Evolutionary conservation across 1,139 yeast species (phyloP).

Genomic region (Geotrichum reessii): DNA sequence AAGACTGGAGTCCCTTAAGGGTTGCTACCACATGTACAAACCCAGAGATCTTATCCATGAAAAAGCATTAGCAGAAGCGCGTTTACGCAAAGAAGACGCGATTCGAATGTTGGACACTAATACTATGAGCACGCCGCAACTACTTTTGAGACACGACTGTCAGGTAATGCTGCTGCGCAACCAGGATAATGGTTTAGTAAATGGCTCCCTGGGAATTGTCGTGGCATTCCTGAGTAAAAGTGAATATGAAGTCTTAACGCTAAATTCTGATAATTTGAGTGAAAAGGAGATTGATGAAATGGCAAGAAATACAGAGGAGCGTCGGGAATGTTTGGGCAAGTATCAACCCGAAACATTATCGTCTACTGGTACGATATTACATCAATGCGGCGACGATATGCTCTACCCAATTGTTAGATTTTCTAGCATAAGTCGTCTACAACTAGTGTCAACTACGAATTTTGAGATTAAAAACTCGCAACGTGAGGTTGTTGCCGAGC

Average conservation of each 20-base stretch:
- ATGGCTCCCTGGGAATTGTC: slow-evolving; percentile 53
- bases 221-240: slow-evolving; percentile 36
- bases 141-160: slow-evolving; percentile 52
- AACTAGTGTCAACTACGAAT: background rate
- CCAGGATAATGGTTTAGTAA: slow-evolving; percentile 41
- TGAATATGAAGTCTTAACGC: slow-evolving; percentile 1
- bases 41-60: background rate
- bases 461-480: slow-evolving; percentile 18
- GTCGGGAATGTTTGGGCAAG: slow-evolving; percentile 1
- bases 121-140: slow-evolving; percentile 44
- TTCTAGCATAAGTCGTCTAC: background rate
- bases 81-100: slow-evolving; percentile 4
- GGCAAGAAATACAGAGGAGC: slow-evolving; percentile 6
- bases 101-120: slow-evolving; percentile 39
- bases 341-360: slow-evolving; percentile 9
- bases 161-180: slow-evolving; percentile 56
- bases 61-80: background rate
- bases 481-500: slow-evolving; percentile 29
- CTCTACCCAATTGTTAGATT: slow-evolving; percentile 14
- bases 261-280: background rate
- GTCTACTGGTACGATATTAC: slow-evolving; percentile 1
- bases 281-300: background rate
- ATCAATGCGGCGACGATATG: background rate
- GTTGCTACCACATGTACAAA: slow-evolving; percentile 9
- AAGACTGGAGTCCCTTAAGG: slow-evolving; percentile 43